phyloP scores from a whole-genome alignment of 2,329 filamentous ascomycete species.

The Lachnellula suecica region DNA sequence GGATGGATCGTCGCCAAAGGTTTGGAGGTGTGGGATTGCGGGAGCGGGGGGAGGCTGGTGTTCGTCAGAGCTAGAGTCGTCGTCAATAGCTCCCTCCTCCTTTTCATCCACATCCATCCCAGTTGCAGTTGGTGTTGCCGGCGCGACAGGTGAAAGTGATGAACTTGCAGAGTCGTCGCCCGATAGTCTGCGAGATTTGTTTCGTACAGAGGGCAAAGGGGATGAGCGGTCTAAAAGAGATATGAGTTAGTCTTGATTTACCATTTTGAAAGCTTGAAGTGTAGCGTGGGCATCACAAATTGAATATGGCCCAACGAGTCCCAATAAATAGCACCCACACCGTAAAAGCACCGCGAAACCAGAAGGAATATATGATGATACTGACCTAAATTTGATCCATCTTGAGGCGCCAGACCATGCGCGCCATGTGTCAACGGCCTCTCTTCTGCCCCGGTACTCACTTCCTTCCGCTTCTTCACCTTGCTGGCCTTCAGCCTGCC shows the following conservation, averaged over 20 bases:
- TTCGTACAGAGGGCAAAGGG: conserved; percentile 21
- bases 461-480: conserved; percentile 77
- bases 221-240: conserved; percentile 19
- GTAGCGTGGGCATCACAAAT: too few species aligned
- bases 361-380: conserved; percentile 12
- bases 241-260: too few species aligned
- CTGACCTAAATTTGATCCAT: conserved; percentile 60
- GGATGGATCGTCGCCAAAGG: conserved; percentile 88
- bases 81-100: conserved; percentile 42
- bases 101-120: conserved; percentile 62
- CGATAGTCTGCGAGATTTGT: conserved; percentile 19
- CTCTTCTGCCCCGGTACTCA: conserved; percentile 59
- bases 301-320: too few species aligned
- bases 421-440: conserved; percentile 60
- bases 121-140: conserved; percentile 36
- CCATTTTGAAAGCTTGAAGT: too few species aligned
- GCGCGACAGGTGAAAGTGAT: conserved; percentile 57
- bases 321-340: too few species aligned
- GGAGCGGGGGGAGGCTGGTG: conserved; percentile 60
- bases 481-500: conserved; percentile 56
- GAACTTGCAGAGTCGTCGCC: conserved; percentile 54
- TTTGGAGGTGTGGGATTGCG: conserved; percentile 68
- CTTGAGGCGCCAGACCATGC: conserved; percentile 62
- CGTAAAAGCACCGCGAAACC: too few species aligned
- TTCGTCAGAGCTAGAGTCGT: conserved; percentile 51